Evolutionary conservation across 495 filamentous ascomycete species (phyloP).

Genomic region (Penicillium chermesinum): DNA sequence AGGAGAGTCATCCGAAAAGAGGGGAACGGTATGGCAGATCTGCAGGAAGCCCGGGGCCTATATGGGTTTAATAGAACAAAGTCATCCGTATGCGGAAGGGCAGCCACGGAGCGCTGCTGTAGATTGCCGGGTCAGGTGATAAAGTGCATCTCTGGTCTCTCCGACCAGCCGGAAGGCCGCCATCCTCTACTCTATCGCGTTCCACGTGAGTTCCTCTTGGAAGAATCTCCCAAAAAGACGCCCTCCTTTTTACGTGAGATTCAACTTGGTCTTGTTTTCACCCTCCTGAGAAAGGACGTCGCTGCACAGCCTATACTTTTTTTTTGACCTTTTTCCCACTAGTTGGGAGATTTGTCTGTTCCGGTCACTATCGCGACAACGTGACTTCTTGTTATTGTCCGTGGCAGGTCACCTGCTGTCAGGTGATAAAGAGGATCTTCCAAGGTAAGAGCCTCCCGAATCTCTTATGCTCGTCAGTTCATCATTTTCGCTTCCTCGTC

Average conservation of each 20-base stretch:
- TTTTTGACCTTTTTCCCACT: conserved; percentile 14
- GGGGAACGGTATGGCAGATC: too few species aligned
- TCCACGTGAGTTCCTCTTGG: conserved; percentile 45
- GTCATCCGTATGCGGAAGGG: too few species aligned
- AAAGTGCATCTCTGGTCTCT: conserved; percentile 25
- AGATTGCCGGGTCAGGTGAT: conserved; percentile 34
- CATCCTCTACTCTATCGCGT: conserved; percentile 1
- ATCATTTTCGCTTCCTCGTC: conserved; percentile 1
- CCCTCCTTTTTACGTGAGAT: conserved; percentile 32
- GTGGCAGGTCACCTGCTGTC: conserved; percentile 50
- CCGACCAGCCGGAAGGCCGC: conserved; percentile 16
- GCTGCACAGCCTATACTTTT: conserved; percentile 6
- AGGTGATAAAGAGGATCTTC: conserved; percentile 48
- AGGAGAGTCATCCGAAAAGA: not conserved
- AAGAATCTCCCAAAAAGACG: conserved; percentile 23
- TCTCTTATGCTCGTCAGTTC: conserved; percentile 8
- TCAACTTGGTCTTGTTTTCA: conserved; percentile 19
- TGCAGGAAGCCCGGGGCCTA: too few species aligned
- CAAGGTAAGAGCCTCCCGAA: conserved; percentile 35
- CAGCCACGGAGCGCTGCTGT: not conserved
- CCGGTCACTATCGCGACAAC: conserved; percentile 27
- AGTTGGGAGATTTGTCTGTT: conserved; percentile 21
- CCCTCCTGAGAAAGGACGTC: conserved; percentile 20
- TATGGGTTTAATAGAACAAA: too few species aligned
- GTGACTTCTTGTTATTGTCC: conserved; percentile 43